Evolutionary conservation across 2,329 filamentous ascomycete species (phyloP), one percentile per base, ranked within the genome.

Genomic region (Diaporthe vexans): DNA sequence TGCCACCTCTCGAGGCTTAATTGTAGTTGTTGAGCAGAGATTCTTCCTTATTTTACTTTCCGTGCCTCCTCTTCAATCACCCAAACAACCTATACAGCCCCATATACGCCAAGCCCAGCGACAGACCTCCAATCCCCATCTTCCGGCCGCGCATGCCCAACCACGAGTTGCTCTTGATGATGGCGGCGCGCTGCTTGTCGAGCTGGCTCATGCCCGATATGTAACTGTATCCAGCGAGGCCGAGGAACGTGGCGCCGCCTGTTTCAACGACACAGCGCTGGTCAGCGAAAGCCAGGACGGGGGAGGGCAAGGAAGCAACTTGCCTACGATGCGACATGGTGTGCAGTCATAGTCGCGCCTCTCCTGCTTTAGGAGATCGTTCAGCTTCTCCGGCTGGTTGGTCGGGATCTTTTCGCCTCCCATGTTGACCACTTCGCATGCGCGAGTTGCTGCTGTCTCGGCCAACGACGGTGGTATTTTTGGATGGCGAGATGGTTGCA

Each of bases 141-240:
- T 89, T 90, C 75, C 94, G 89, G 78, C 92, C 93, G 76, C 89
- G 89, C 88, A 95, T 92, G 75, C 93, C 93, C 80, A 95, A 92
- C 78, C 91, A 88, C 35, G 92, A 93, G 61, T 90, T 90, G 84
- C 92, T 94, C 80, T 89, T 87, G 74, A 94, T 83, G 76, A 95
- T 94, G 75, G 85, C 83, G n/a, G 87, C 86, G 75, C 89, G 88
- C 81, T 94, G 92, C 78, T 88, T 86, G 78, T 91, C 88, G 40
- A 97, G 89, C 82, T 95, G 93, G 68, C 87, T 86, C 83, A 92
- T 93, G 74, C 94, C 94, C 4, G 93, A 94, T 76, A 91, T 86
- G 84, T 95, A 95, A 82, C 91, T 95, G 84, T 95, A 97, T 1
- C 88, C 91, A 4, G 91, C 94, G 21, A 96, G 89, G 1, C 93